Evolutionary conservation across 805 yeast species (phyloP).

Genomic region (Cyberlindnera americana): DNA sequence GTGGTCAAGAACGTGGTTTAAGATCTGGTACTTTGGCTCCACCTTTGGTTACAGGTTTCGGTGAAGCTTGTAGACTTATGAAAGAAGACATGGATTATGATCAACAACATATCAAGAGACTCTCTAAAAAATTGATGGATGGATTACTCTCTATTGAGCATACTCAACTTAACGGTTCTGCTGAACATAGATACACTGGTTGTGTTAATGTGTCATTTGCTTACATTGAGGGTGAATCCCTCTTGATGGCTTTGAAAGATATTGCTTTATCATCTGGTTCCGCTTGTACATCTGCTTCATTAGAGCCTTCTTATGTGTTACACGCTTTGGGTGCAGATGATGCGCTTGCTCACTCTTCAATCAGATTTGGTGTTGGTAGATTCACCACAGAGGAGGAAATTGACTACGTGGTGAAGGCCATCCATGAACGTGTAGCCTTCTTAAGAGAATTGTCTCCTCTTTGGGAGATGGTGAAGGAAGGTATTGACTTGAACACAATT

Average conservation of each 20-base stretch:
- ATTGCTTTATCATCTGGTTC: conserved; percentile 95
- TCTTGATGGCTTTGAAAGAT: conserved; percentile 95
- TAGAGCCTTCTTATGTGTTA: conserved; percentile 95
- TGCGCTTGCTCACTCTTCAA: conserved; percentile 97
- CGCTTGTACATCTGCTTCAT: conserved; percentile 97
- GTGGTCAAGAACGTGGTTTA: conserved; percentile 98
- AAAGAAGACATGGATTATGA: conserved; percentile 71
- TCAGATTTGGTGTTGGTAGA: conserved; percentile 95
- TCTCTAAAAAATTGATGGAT: conserved; percentile 68
- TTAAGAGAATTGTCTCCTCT: conserved; percentile 90
- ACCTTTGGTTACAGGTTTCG: conserved; percentile 93
- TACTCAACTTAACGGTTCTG: conserved; percentile 86
- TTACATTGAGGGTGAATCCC: conserved; percentile 95
- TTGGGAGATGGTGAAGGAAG: conserved; percentile 99
- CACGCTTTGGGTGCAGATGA: conserved; percentile 98
- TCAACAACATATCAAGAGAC: conserved; percentile 58
- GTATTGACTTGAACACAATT: conserved; percentile 87
- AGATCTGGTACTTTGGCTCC: conserved; percentile 97
- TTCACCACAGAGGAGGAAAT: conserved; percentile 96
- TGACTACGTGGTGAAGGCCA: conserved; percentile 88
- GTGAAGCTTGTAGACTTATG: conserved; percentile 93
- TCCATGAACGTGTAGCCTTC: conserved; percentile 83
- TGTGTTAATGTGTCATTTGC: conserved; percentile 97
- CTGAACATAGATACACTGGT: conserved; percentile 73
- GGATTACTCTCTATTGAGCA: conserved; percentile 81